These are phyloP conservation scores for Mallotus repandus DNA, from an alignment of 441 rosid species.

Conservation along the genomic window DNA sequence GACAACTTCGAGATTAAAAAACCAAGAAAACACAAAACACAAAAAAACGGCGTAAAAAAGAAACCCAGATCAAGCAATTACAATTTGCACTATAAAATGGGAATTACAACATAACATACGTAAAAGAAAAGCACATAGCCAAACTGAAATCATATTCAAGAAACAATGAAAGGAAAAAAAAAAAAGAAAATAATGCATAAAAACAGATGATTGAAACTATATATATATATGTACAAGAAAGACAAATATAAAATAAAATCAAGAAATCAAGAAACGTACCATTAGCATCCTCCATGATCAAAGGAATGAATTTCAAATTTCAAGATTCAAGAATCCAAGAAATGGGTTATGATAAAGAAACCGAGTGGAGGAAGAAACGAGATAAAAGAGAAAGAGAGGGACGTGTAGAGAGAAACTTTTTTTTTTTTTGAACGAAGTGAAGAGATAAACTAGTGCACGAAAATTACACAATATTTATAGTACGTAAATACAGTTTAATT, in stretches of 20 bases:
- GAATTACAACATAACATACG: background rate
- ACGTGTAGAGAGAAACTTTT: conserved; percentile 3
- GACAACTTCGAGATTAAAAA: background rate
- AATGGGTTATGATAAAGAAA: conserved; percentile 12
- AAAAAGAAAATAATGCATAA: background rate
- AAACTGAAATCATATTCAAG: background rate
- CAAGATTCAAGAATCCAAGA: background rate
- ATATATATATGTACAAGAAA: no score
- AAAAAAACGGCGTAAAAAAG: background rate
- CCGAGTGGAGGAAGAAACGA: background rate
- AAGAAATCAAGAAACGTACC: conserved; percentile 17
- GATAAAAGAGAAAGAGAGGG: background rate
- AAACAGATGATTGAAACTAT: background rate
- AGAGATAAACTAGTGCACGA: conserved; percentile 17
- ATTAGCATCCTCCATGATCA: conserved; percentile 36
- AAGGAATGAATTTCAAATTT: background rate
- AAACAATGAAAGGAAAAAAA: background rate
- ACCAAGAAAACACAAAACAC: no score
- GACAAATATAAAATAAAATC: background rate
- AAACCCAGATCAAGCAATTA: background rate
- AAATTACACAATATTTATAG: conserved; percentile 16
- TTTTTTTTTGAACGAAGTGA: no score
- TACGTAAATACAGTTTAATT: no score
- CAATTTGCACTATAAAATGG: background rate
- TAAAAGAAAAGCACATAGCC: background rate